Base-by-base conservation (phyloP, 805 yeast genomes). In the Teunomyces funiuensis region DNA sequence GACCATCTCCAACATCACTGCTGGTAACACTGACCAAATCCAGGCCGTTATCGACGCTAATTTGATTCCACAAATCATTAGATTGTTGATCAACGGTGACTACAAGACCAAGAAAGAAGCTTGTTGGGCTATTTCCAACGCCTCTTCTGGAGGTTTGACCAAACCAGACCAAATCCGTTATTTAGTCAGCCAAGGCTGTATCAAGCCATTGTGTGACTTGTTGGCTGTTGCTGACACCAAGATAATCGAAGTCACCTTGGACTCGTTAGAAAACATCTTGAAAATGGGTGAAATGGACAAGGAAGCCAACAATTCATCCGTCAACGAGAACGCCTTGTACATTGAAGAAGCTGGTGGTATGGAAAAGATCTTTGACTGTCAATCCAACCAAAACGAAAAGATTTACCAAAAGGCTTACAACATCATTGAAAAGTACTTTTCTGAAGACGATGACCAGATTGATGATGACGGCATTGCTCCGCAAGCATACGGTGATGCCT, bases 291-390 rank as follows among this genome's bases (percentile, higher is more conserved):
- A 93, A 64, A 69, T 83, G 66, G 97, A 89, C 59, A 87, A 82
- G 66, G 96, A 89, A 58, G 74, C 82, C 41, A 74, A 79, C 45
- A 86, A 85, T 43, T 63, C 82, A 13, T 65, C 75, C 37, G 76
- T 82, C 56, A 93, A 93, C 68, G 88, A 86, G 63, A 85, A 90
- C 61, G 96, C 98, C 19, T 77, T 89, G 48, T 88, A 69, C 69
- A 86, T 93, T 60, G 99, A 93, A 71, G 97, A 91, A 65, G 97
- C 97, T 33, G 98, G 97, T 56, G 99, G 99, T 49, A 85, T 89
- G 82, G 98, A 93, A 65, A 90, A 88, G 73, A 91, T 93, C 55
- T 85, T 85, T 66, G 88, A 87, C 47, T 86, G 96, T 63, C 99
- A 93, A 75, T 80, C 77, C 62, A 89, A 88, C 69, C 87, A 82